Evolutionary conservation across 2,329 filamentous ascomycete genomes (phyloP).

Genomic region (Curvularia verruculosa): DNA sequence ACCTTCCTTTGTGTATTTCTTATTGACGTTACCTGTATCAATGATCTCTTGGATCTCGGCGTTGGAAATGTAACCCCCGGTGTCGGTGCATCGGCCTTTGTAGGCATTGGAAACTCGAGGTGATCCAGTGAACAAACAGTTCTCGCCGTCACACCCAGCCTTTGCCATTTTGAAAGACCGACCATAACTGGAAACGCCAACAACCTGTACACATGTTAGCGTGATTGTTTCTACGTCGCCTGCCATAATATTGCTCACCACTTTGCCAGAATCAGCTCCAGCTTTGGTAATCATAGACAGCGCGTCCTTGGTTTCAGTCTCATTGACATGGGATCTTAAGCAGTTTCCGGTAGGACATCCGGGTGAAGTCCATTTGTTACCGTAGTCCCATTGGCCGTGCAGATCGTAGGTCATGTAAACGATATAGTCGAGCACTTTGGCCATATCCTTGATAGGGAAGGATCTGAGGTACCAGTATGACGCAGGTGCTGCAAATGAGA

Average conservation of each 20-base stretch:
- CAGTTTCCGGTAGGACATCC: conserved; percentile 44
- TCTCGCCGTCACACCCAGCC: neutral
- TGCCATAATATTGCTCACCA: too few relatives aligned
- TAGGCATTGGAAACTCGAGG: conserved; percentile 31
- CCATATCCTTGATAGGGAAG: conserved; percentile 27
- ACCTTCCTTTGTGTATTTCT: neutral
- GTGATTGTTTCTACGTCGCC: too few relatives aligned
- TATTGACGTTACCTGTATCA: conserved; percentile 4
- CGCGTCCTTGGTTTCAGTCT: conserved; percentile 44
- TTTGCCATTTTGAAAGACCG: conserved; percentile 45
- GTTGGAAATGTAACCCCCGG: conserved; percentile 49
- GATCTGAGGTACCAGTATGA: too few relatives aligned
- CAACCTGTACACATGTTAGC: too few relatives aligned
- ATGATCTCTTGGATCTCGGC: conserved; percentile 45
- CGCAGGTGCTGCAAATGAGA: too few relatives aligned
- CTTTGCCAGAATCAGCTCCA: conserved; percentile 34
- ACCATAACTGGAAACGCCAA: conserved; percentile 46
- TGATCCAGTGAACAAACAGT: neutral
- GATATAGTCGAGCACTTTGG: conserved; percentile 35
- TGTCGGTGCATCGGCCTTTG: conserved; percentile 47
- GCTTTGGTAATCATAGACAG: conserved; percentile 50
- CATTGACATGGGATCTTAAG: conserved; percentile 47
- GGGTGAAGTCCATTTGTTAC: conserved; percentile 34
- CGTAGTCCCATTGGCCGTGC: conserved; percentile 52
- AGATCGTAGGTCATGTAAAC: conserved; percentile 48